Conservation (phyloP, 2,329 filamentous ascomycete genomes). For the Scopulariopsis brevicaulis region DNA sequence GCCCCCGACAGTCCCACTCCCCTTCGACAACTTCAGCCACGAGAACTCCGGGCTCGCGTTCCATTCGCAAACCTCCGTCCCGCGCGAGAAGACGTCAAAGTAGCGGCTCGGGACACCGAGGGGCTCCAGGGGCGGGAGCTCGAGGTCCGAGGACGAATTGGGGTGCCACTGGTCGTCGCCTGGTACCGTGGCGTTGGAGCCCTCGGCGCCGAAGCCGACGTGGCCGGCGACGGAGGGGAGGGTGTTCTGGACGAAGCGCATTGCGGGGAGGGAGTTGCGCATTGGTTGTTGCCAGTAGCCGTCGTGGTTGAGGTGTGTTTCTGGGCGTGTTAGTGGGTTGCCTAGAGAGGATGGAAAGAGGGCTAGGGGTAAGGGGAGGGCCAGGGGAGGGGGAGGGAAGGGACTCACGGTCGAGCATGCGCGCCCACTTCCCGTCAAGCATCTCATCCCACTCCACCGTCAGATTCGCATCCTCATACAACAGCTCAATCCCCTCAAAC, state of each 20-base stretch:
- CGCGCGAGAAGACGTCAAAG: conserved; percentile 53
- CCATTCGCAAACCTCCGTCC: conserved; percentile 41
- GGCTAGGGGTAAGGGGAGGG: too few species aligned
- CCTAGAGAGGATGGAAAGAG: too few species aligned
- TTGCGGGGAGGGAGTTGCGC: conserved; percentile 52
- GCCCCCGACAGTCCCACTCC: conserved; percentile 34
- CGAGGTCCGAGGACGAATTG: conserved; percentile 40
- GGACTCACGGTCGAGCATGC: conserved; percentile 43
- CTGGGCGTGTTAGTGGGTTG: conserved; percentile 9
- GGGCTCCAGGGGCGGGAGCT: conserved; percentile 43
- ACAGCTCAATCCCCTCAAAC: conserved; percentile 36
- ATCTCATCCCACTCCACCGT: conserved; percentile 45
- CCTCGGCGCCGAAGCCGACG: conserved; percentile 53
- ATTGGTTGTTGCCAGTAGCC: conserved; percentile 59
- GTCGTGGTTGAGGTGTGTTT: conserved; percentile 43
- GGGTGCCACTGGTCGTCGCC: conserved; percentile 38
- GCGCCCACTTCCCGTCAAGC: conserved; percentile 49
- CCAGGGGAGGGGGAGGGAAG: neutral
- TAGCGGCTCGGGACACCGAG: conserved; percentile 45
- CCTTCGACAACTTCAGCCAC: conserved; percentile 40
- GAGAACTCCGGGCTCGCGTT: conserved; percentile 30
- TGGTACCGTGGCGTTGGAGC: conserved; percentile 53
- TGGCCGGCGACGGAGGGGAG: conserved; percentile 49
- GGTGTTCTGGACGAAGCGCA: conserved; percentile 21
- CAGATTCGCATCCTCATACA: conserved; percentile 44